A percentile compares a stretch with the other conserved stretches of the same genome.
Conservation (phyloP, 2,329 filamentous ascomycete genomes). For the Dendrostoma leiphaemia region DNA sequence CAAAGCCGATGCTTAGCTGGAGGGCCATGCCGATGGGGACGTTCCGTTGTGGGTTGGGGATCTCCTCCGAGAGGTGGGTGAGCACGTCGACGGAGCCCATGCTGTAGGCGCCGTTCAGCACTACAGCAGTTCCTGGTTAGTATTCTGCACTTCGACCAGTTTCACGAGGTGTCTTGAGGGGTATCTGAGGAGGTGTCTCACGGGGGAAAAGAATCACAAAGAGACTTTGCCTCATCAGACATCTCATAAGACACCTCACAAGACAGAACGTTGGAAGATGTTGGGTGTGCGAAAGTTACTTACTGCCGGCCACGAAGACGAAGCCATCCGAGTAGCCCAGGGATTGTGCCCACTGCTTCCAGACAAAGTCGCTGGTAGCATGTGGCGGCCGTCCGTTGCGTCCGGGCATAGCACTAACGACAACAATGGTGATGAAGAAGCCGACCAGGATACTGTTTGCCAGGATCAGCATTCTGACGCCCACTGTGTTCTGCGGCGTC, state of each 20-base stretch:
- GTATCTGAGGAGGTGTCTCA: too few species aligned
- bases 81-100: constrained; percentile 66
- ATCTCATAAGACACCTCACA: too few species aligned
- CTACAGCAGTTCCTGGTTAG: too few species aligned
- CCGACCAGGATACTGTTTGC: constrained; percentile 42
- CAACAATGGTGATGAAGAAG: constrained; percentile 53
- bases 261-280: too few species aligned
- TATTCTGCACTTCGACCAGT: too few species aligned
- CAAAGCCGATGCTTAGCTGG: constrained; percentile 48
- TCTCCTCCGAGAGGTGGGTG: constrained; percentile 65
- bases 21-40: constrained; percentile 53
- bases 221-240: too few species aligned
- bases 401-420: constrained; percentile 51
- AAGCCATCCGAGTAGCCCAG: constrained; percentile 41
- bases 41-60: constrained; percentile 49
- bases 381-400: constrained; percentile 28
- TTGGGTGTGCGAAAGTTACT: too few species aligned
- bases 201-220: too few species aligned
- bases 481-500: too few species aligned
- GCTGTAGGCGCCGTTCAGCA: constrained; percentile 66
- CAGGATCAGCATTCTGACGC: too few species aligned
- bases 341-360: constrained; percentile 36
- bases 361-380: constrained; percentile 36
- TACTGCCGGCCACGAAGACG: constrained; percentile 39
- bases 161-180: too few species aligned